phyloP scores from a whole-genome alignment of 805 yeast genomes.

The Nakazawaea anatomiae region DNA sequence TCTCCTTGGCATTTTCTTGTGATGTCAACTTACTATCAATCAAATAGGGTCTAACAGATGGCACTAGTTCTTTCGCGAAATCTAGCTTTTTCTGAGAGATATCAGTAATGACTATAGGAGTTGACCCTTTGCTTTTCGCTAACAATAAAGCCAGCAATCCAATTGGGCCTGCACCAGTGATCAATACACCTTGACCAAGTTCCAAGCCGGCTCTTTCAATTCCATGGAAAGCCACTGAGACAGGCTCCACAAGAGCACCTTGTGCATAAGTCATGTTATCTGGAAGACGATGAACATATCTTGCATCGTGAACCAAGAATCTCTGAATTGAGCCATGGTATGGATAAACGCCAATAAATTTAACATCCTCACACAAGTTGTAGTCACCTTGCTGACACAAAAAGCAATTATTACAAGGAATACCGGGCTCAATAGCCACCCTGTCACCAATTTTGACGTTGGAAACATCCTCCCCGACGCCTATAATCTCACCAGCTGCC shows the following conservation, averaged over 20 bases:
- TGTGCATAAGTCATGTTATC: conserved; percentile 40
- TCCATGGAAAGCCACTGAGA: conserved; percentile 50
- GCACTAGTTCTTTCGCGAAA: conserved; percentile 39
- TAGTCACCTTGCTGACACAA: conserved; percentile 32
- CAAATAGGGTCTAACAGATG: conserved; percentile 38
- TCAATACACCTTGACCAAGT: conserved; percentile 39
- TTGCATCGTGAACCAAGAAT: conserved; percentile 25
- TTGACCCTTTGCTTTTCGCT: conserved; percentile 49
- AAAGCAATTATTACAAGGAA: conserved; percentile 39
- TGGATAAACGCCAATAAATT: conserved; percentile 31
- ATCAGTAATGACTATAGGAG: conserved; percentile 46
- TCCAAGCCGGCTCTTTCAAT: conserved; percentile 40
- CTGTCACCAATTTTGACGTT: conserved; percentile 39
- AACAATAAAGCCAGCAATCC: conserved; percentile 41
- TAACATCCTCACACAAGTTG: conserved; percentile 31
- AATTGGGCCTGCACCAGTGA: conserved; percentile 56
- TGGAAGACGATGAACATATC: conserved; percentile 30
- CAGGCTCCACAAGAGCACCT: conserved; percentile 52
- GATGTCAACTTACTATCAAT: conserved; percentile 25
- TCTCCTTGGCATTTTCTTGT: conserved; percentile 32
- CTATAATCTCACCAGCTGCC: conserved; percentile 38
- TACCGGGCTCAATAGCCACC: conserved; percentile 49
- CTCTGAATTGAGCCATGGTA: conserved; percentile 33
- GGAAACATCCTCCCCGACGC: conserved; percentile 41
- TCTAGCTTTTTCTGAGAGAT: conserved; percentile 35